These are phyloP conservation scores for Dalbergia cochinchinensis DNA, from an alignment of 306 rosid species.

Conservation along the genomic window DNA sequence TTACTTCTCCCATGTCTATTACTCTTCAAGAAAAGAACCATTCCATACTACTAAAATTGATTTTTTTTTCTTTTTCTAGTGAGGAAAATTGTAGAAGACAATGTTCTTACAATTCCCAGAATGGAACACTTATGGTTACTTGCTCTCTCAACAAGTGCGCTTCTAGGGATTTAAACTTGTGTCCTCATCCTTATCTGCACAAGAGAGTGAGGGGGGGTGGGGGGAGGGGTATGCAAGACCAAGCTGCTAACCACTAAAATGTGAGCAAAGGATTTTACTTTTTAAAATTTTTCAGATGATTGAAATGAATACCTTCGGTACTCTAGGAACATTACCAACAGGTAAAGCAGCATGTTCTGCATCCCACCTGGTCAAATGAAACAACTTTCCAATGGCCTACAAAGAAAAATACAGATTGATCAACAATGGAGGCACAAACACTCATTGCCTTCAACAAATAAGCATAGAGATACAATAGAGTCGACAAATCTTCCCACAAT, in stretches of 20 bases:
- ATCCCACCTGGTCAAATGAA: slow-evolving; percentile 20
- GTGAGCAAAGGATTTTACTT: background rate
- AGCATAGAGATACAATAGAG: background rate
- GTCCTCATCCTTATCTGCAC: too few species aligned
- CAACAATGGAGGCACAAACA: background rate
- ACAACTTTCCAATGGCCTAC: background rate
- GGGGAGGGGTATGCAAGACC: fast-evolving
- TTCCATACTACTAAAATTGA: too few species aligned
- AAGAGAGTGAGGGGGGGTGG: fast-evolving
- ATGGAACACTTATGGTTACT: too few species aligned
- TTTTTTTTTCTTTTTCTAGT: too few species aligned
- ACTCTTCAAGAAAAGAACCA: too few species aligned
- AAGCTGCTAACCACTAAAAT: too few species aligned
- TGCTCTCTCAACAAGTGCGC: too few species aligned
- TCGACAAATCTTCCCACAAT: slow-evolving; percentile 7
- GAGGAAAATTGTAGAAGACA: too few species aligned
- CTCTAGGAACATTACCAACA: slow-evolving; percentile 5
- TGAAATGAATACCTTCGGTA: slow-evolving; percentile 10
- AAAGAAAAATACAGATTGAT: slow-evolving; percentile 1
- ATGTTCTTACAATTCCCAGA: too few species aligned
- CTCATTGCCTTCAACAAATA: background rate
- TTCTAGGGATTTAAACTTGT: too few species aligned
- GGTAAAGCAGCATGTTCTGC: background rate
- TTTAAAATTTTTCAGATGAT: background rate
- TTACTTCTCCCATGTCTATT: too few species aligned